phyloP scores from a whole-genome alignment of 805 yeast species.

The Dipodascus albidus region DNA sequence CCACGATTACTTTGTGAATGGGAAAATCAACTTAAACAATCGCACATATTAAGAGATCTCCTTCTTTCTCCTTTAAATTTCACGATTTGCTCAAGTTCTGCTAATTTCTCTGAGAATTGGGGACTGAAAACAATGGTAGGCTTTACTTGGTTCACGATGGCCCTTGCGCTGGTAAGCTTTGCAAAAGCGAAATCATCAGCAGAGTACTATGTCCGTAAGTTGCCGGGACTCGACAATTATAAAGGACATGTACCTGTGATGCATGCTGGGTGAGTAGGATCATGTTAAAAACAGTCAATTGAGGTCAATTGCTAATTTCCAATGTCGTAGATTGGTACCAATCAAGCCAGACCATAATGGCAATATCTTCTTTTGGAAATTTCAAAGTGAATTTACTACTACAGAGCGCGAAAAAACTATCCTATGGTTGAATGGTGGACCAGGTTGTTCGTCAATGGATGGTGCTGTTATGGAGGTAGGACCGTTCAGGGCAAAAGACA shows the following conservation, averaged over 20 bases:
- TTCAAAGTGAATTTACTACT: conserved; percentile 24
- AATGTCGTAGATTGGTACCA: conserved; percentile 39
- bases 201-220: conserved; percentile 20
- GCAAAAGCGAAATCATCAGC: conserved; percentile 12
- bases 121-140: neutral
- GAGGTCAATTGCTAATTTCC: conserved; percentile 17
- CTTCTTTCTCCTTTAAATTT: neutral
- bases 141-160: conserved; percentile 4
- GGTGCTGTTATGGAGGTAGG: conserved; percentile 92
- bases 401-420: conserved; percentile 28
- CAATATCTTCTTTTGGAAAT: conserved; percentile 71
- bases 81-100: neutral
- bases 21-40: neutral
- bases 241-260: conserved; percentile 27
- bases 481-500: conserved; percentile 56
- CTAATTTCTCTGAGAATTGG: neutral
- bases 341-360: conserved; percentile 41
- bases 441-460: conserved; percentile 97
- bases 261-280: conserved; percentile 35
- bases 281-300: too few relatives aligned
- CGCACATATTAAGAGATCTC: too few relatives aligned
- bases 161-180: conserved; percentile 13
- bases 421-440: conserved; percentile 96
- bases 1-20: neutral
- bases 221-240: conserved; percentile 24